Conservation (phyloP, 352 stramenopile genomes). For the Globisporangium orthogonon region DNA sequence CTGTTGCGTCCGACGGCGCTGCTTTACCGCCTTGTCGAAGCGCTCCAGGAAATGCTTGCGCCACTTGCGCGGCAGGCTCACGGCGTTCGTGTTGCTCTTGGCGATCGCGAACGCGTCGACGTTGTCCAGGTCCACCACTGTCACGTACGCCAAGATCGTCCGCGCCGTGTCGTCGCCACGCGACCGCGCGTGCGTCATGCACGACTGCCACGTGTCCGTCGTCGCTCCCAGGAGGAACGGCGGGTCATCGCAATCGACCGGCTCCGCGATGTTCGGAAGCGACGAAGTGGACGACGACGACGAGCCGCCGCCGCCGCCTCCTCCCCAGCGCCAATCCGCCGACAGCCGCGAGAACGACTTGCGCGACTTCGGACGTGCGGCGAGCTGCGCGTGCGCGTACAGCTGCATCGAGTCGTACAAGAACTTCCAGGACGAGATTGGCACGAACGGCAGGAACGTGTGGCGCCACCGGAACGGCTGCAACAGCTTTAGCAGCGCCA, state of each 20-base stretch:
- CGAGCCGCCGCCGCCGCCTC: constrained; percentile 16
- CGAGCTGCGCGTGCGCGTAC: constrained; percentile 44
- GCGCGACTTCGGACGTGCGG: constrained; percentile 44
- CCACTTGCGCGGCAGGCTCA: constrained; percentile 67
- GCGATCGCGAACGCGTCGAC: constrained; percentile 40
- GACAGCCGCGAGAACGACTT: constrained; percentile 51
- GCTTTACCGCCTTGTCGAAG: constrained; percentile 62
- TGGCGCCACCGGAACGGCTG: constrained; percentile 80
- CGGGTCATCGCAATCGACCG: constrained; percentile 25
- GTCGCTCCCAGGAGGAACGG: constrained; percentile 65
- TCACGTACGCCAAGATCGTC: constrained; percentile 46
- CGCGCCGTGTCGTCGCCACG: constrained; percentile 43
- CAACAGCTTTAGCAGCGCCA: constrained; percentile 64
- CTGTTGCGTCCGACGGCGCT: constrained; percentile 51
- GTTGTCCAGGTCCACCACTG: constrained; percentile 63
- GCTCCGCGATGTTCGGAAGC: not conserved
- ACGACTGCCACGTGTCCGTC: constrained; percentile 63
- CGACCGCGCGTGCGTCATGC: constrained; percentile 36
- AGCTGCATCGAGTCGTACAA: constrained; percentile 53
- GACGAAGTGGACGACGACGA: constrained; percentile 6
- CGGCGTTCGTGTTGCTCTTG: constrained; percentile 48
- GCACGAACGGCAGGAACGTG: constrained; percentile 70
- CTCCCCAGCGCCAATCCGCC: constrained; percentile 62
- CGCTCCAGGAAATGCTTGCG: constrained; percentile 66
- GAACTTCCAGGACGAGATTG: constrained; percentile 66